Conservation (phyloP, 1,284 basidiomycete genomes). For the Waitea zeae region DNA sequence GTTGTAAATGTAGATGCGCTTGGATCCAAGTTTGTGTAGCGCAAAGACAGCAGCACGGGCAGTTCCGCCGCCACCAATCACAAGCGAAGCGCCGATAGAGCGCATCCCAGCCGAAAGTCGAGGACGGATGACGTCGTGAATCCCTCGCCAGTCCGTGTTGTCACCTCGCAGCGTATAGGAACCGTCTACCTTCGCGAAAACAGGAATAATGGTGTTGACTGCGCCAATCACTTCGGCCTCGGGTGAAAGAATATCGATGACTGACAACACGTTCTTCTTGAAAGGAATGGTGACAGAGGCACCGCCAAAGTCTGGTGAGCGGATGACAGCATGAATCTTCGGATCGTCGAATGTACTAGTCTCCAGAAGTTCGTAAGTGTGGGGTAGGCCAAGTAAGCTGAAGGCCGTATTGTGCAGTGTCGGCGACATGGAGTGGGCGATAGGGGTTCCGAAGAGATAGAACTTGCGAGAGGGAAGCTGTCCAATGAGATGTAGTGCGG, state of each 20-base stretch:
- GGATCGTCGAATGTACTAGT: conserved; percentile 43
- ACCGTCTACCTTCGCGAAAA: conserved; percentile 23
- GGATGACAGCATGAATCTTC: conserved; percentile 45
- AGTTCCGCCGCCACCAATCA: conserved; percentile 89
- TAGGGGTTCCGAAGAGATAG: conserved; percentile 83
- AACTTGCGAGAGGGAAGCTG: conserved; percentile 56
- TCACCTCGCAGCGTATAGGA: conserved; percentile 56
- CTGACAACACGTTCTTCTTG: conserved; percentile 75
- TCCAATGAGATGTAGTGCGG: conserved; percentile 69
- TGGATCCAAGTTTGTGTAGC: conserved; percentile 49
- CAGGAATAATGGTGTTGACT: conserved; percentile 84
- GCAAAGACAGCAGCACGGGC: conserved; percentile 87
- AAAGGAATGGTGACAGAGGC: conserved; percentile 93
- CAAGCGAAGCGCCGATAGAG: conserved; percentile 35
- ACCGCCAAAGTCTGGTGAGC: conserved; percentile 71
- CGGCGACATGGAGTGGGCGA: conserved; percentile 83
- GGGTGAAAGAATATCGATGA: conserved; percentile 61
- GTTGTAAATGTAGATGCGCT: conserved; percentile 73
- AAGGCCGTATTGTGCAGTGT: conserved; percentile 89
- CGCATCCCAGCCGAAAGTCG: conserved; percentile 20
- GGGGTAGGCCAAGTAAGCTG: conserved; percentile 64
- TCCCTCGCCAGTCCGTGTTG: conserved; percentile 90
- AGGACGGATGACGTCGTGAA: conserved; percentile 38
- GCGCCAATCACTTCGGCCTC: conserved; percentile 78
- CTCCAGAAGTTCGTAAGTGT: conserved; percentile 68